Percentiles rank a stretch among this genome's conserved stretches.
phyloP scores from a whole-genome alignment of 352 stramenopile species.

The Phytophthora sp. region DNA sequence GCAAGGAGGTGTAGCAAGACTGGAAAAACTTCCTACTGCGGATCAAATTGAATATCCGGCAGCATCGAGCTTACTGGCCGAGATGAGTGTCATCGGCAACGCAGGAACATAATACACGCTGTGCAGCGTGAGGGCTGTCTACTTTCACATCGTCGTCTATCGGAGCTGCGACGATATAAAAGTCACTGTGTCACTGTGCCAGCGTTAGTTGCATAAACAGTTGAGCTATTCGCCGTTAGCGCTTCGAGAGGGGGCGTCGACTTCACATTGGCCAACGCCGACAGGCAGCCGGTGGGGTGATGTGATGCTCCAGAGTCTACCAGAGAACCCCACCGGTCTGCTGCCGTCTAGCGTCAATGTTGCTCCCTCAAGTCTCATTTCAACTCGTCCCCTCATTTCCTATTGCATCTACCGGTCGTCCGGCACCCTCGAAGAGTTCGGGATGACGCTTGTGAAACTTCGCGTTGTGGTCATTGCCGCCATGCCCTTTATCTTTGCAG shows the following conservation, averaged over 20 bases:
- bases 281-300: background rate
- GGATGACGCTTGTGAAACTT: conserved; percentile 4
- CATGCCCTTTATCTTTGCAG: background rate
- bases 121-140: background rate
- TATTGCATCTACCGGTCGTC: background rate
- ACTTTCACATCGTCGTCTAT: background rate
- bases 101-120: background rate
- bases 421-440: background rate
- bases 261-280: background rate
- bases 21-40: conserved; percentile 39
- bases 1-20: conserved; percentile 79
- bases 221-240: background rate
- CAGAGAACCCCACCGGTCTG: background rate
- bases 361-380: too few species aligned
- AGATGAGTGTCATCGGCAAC: background rate
- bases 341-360: background rate
- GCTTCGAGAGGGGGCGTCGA: background rate
- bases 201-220: background rate
- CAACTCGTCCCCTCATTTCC: background rate
- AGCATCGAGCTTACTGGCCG: background rate
- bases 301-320: background rate
- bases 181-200: background rate
- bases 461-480: background rate
- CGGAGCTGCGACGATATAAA: background rate
- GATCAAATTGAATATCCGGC: background rate